Evolutionary conservation across 2,329 filamentous ascomycete genomes (phyloP).

Genomic region (Arthrobotrys musiformis): DNA sequence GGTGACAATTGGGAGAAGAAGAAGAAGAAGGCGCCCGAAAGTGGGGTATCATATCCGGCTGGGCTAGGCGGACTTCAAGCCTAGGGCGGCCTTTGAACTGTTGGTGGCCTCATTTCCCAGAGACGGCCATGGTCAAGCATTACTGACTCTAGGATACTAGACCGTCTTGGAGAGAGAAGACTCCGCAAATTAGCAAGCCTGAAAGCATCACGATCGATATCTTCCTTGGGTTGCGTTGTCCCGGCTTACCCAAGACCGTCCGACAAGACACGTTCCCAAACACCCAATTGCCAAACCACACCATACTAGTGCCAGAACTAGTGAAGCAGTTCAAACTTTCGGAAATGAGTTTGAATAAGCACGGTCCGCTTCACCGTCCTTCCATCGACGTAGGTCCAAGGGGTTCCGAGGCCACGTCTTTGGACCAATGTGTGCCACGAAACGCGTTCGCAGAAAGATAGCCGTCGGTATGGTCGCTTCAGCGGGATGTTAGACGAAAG

Average conservation of each 20-base stretch:
- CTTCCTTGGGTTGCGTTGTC: conserved; percentile 44
- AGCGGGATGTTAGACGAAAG: conserved; percentile 8
- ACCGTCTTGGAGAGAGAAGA: conserved; percentile 24
- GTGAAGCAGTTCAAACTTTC: conserved; percentile 14
- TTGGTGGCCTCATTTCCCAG: conserved; percentile 32
- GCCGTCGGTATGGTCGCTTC: conserved; percentile 13
- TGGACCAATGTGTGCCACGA: neutral
- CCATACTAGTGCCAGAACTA: conserved; percentile 1
- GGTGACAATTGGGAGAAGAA: conserved; percentile 10
- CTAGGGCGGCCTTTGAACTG: conserved; percentile 5
- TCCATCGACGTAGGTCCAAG: conserved; percentile 7
- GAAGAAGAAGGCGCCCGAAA: conserved; percentile 25
- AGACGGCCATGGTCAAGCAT: conserved; percentile 19
- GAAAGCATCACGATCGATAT: conserved; percentile 38
- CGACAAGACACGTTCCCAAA: conserved; percentile 8
- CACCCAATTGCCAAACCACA: neutral
- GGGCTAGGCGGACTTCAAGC: conserved; percentile 10
- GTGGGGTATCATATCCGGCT: conserved; percentile 22
- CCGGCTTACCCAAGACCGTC: conserved; percentile 1
- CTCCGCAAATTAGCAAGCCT: conserved; percentile 28
- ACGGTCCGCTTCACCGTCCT: neutral
- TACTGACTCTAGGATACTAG: conserved; percentile 26
- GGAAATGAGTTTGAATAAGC: conserved; percentile 19
- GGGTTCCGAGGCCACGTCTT: conserved; percentile 5
- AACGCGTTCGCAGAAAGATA: conserved; percentile 11